Evolutionary conservation across 2,329 filamentous ascomycete species (phyloP).

Genomic region (Zymoseptoria brevis): DNA sequence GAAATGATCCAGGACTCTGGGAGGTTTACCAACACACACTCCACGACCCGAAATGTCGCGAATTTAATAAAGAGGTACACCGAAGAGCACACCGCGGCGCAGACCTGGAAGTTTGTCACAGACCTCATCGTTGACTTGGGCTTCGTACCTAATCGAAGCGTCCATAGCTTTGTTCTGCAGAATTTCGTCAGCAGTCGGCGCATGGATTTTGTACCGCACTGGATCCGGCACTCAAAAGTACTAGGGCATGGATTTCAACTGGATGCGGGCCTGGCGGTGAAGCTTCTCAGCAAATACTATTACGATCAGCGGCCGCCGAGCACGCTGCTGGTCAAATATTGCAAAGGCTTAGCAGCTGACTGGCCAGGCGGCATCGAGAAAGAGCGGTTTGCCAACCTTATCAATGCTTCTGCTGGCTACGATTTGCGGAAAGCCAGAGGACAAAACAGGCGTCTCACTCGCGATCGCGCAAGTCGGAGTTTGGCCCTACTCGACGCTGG

Average conservation of each 20-base stretch:
- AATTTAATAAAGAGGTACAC: conserved; percentile 14
- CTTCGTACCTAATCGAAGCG: conserved; percentile 19
- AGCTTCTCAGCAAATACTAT: conserved; percentile 22
- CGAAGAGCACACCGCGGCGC: conserved; percentile 12
- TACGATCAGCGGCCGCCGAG: conserved; percentile 22
- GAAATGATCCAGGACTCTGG: conserved; percentile 1
- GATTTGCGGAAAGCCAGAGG: conserved; percentile 20
- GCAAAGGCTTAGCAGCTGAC: conserved; percentile 12
- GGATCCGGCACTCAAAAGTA: conserved; percentile 16
- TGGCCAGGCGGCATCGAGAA: conserved; percentile 14
- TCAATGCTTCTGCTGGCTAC: conserved; percentile 20
- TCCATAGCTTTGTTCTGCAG: conserved; percentile 19
- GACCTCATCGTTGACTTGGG: conserved; percentile 15
- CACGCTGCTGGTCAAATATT: conserved; percentile 20
- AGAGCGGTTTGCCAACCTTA: conserved; percentile 3
- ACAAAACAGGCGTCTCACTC: not conserved
- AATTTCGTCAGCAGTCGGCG: conserved; percentile 15
- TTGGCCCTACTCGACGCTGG: not conserved
- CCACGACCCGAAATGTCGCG: conserved; percentile 11
- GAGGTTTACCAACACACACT: not conserved
- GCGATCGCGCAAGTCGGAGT: conserved; percentile 2
- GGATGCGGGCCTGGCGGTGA: conserved; percentile 11
- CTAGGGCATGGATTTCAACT: conserved; percentile 14
- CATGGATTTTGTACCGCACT: conserved; percentile 17
- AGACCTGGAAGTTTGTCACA: conserved; percentile 23